Percentiles rank a stretch among this genome's conserved stretches.
Conservation (phyloP, 805 yeast genomes). For the Hanseniaspora taiwanica region DNA sequence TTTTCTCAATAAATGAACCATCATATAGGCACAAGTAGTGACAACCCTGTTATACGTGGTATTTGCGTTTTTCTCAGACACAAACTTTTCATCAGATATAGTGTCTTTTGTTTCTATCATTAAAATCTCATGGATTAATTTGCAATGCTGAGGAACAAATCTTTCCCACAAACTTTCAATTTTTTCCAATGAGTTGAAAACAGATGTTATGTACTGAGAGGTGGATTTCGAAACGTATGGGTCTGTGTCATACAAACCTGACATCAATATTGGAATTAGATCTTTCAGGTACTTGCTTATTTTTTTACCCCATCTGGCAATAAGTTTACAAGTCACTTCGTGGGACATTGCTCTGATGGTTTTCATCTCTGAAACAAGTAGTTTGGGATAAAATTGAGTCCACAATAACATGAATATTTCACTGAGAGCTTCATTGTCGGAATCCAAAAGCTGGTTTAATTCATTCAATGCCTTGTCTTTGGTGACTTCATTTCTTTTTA, state of each 20-base stretch:
- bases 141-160: constrained; percentile 42
- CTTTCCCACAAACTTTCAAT: constrained; percentile 46
- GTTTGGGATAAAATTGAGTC: constrained; percentile 74
- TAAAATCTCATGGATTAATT: constrained; percentile 39
- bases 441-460: constrained; percentile 24
- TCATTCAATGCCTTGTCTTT: constrained; percentile 67
- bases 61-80: constrained; percentile 50
- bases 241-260: constrained; percentile 63
- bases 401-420: constrained; percentile 47
- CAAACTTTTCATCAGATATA: constrained; percentile 62
- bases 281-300: constrained; percentile 57
- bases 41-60: constrained; percentile 50
- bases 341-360: constrained; percentile 51
- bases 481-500: constrained; percentile 75
- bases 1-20: constrained; percentile 22
- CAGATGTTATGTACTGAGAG: constrained; percentile 26
- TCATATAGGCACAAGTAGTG: constrained; percentile 35
- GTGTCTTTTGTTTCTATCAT: constrained; percentile 46
- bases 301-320: constrained; percentile 37
- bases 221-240: constrained; percentile 36
- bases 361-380: constrained; percentile 59
- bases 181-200: constrained; percentile 47
- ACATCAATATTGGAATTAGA: constrained; percentile 45
- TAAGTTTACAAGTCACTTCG: constrained; percentile 45
- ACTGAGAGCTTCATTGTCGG: constrained; percentile 26